Base-by-base conservation (phyloP, 257 asterid genomes). In the Marsdenia floribunda region DNA sequence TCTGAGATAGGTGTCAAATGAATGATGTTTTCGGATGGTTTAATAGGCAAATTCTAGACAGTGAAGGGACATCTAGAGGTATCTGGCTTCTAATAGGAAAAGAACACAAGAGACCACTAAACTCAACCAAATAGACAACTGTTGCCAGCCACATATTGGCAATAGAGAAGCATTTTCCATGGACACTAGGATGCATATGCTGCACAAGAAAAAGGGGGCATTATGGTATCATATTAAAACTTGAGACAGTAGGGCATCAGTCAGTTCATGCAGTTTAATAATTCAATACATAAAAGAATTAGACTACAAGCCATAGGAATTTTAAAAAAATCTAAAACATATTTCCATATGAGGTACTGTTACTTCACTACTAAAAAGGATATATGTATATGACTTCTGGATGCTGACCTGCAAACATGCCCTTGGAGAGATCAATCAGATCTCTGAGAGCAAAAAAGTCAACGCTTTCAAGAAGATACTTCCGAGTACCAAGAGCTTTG, bases 371-470 rank as follows among this genome's bases (percentile, higher is more conserved):
- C 63, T 82, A 70, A 29, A 71, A 82, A 73, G 73, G 72, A 59
- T 52, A 55, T 69, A 74, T 38, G 63, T 69, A 74, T 38, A 67
- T 52, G 77, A 29, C n/a, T 72, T 76, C 35, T 16, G 60, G 83
- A 60, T 64, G 73, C 84, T 85, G 76, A 94, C 97, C 99, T 87
- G 97, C 88, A 86, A 94, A 94, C 70, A 92, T 83, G 68, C 97
- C 99, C 83, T 90, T 94, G 79, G 97, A 94, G 63, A 94, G 93
- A 86, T 89, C 93, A 57, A 92, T 81, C 70, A 94, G 96, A 88
- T 94, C 99, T 83, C 86, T 86, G 58, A 92, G 87, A 67, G 99
- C 94, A 59, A 94, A 92, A 80, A 94, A 92, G 74, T 90, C 97
- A 84, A 70, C 85, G 87, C 97, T 90, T 57, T 94, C 97, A 81